These are phyloP conservation scores for Lizonia empirigonia DNA, from an alignment of 2,329 filamentous ascomycete genomes.

Conservation along the genomic window DNA sequence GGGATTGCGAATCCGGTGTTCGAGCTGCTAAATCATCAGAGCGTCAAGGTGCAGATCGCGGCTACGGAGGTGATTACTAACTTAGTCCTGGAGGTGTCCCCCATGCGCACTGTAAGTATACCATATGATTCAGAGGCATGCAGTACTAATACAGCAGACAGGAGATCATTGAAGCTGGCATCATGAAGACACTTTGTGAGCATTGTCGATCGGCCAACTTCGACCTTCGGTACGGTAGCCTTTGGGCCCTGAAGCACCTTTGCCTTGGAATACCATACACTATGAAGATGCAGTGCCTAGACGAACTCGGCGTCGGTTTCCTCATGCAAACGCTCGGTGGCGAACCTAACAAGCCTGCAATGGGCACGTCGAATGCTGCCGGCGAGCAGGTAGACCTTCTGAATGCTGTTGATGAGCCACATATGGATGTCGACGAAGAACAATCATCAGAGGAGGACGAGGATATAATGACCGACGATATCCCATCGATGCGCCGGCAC, in stretches of 20 bases:
- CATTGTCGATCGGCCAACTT: constrained; percentile 82
- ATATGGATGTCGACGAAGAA: constrained; percentile 50
- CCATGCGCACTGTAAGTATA: constrained; percentile 80
- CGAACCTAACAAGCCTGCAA: constrained; percentile 53
- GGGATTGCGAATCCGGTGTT: constrained; percentile 80
- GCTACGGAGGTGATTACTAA: constrained; percentile 86
- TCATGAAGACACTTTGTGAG: constrained; percentile 77
- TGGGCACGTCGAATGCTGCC: constrained; percentile 64
- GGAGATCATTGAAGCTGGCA: constrained; percentile 73
- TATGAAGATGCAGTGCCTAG: constrained; percentile 76
- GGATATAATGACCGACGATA: constrained; percentile 54
- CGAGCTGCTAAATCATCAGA: constrained; percentile 72
- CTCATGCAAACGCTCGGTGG: constrained; percentile 77
- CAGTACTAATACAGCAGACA: constrained; percentile 20
- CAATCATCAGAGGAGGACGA: constrained; percentile 53
- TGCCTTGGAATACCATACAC: constrained; percentile 73
- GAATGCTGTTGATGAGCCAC: constrained; percentile 56
- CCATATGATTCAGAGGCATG: no score
- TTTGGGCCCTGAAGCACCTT: constrained; percentile 94
- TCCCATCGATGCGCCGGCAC: constrained; percentile 46
- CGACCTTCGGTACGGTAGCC: constrained; percentile 79
- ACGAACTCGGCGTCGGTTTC: constrained; percentile 79
- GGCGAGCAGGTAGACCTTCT: constrained; percentile 66
- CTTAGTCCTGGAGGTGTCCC: constrained; percentile 84
- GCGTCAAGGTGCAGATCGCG: constrained; percentile 81